A percentile compares a stretch with the other conserved stretches of the same genome.
Evolutionary conservation across 257 asterid genomes (phyloP).

Genomic region (Hygrophila difformis): DNA sequence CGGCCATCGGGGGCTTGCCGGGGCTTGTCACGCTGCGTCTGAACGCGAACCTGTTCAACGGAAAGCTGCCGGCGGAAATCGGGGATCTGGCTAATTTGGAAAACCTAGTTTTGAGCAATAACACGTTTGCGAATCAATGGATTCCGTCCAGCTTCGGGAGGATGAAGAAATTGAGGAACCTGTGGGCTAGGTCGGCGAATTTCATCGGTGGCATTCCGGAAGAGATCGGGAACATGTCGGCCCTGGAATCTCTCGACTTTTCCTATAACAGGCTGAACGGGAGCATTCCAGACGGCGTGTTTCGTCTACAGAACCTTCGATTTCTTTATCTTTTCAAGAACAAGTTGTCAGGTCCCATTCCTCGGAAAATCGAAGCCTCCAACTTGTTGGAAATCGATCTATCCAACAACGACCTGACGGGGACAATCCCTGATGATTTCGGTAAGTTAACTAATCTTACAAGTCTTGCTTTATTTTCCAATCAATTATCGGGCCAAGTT

Average conservation of each 20-base stretch:
- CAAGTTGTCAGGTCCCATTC: slow-evolving; percentile 55
- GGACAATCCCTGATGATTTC: slow-evolving; percentile 54
- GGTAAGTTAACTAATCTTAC: slow-evolving; percentile 56
- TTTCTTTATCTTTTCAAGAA: slow-evolving; percentile 27
- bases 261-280: slow-evolving; percentile 50
- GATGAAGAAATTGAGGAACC: slow-evolving; percentile 40
- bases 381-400: slow-evolving; percentile 47
- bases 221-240: slow-evolving; percentile 44
- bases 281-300: slow-evolving; percentile 40
- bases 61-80: slow-evolving; percentile 51
- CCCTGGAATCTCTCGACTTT: slow-evolving; percentile 48
- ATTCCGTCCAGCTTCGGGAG: slow-evolving; percentile 52
- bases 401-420: slow-evolving; percentile 42
- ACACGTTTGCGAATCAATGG: slow-evolving; percentile 41
- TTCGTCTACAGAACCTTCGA: slow-evolving; percentile 46
- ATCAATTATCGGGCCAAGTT: slow-evolving; percentile 56
- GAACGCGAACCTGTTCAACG: slow-evolving; percentile 27
- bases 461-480: slow-evolving; percentile 39
- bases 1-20: slow-evolving; percentile 39
- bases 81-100: slow-evolving; percentile 52
- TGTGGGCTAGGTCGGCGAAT: slow-evolving; percentile 36
- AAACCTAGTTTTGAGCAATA: slow-evolving; percentile 24
- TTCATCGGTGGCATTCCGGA: slow-evolving; percentile 64
- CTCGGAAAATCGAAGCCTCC: slow-evolving; percentile 32
- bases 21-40: slow-evolving; percentile 35